Percentiles rank a stretch among this genome's conserved stretches.
Evolutionary conservation across 371 early-diverging fungal species (phyloP).

Genomic region (Apophysomyces elegans): DNA sequence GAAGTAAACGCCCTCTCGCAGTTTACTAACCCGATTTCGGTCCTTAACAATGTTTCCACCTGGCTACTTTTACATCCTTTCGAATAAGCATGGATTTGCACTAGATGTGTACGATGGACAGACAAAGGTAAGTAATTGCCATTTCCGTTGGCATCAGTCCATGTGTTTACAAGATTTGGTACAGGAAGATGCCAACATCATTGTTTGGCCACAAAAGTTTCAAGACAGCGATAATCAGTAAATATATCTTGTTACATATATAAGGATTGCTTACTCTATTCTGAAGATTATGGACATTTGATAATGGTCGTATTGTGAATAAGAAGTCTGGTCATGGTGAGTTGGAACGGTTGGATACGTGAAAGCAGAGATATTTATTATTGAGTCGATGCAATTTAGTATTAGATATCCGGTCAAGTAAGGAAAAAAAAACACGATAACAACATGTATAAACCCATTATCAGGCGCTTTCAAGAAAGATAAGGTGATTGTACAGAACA

Average conservation of each 20-base stretch:
- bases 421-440: conserved; percentile 1
- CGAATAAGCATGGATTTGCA: conserved; percentile 51
- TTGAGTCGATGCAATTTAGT: conserved; percentile 19
- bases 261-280: neutral
- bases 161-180: neutral
- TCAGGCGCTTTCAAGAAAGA: conserved; percentile 54
- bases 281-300: conserved; percentile 46
- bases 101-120: conserved; percentile 55
- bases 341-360: neutral
- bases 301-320: conserved; percentile 44
- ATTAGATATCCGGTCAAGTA: conserved; percentile 48
- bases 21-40: neutral
- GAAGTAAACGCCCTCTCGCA: neutral
- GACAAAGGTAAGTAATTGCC: conserved; percentile 33
- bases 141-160: neutral
- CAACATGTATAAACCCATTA: neutral
- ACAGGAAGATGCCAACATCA: conserved; percentile 50
- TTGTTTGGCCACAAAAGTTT: conserved; percentile 59
- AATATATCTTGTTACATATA: conserved; percentile 10
- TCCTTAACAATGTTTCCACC: conserved; percentile 35
- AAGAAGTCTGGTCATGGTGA: conserved; percentile 57
- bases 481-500: conserved; percentile 51
- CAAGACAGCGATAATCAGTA: conserved; percentile 57
- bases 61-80: conserved; percentile 51
- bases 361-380: conserved; percentile 10